Conservation (phyloP, 2,329 filamentous ascomycete genomes). For the Fusarium citri region DNA sequence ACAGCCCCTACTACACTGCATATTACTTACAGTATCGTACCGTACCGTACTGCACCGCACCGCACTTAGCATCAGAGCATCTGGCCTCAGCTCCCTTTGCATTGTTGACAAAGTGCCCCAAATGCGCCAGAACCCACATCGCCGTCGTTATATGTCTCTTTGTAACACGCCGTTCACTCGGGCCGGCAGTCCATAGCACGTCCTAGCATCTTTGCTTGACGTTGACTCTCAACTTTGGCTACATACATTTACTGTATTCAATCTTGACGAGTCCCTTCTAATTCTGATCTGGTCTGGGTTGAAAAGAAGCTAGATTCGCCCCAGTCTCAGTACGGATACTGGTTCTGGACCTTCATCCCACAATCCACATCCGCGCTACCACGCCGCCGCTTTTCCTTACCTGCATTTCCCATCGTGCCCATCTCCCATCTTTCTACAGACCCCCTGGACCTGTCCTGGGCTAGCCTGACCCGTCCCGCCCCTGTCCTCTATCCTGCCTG, state of each 20-base stretch:
- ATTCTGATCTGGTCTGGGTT: neutral
- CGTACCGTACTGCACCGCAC: neutral
- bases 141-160: conserved; percentile 11
- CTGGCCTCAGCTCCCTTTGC: conserved; percentile 1
- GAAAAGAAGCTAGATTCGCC: conserved; percentile 7
- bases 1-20: conserved; percentile 1
- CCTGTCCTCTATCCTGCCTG: conserved; percentile 28
- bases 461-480: conserved; percentile 5
- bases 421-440: neutral
- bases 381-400: conserved; percentile 45
- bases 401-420: conserved; percentile 38
- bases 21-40: neutral
- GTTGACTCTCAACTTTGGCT: conserved; percentile 8
- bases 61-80: neutral
- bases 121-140: conserved; percentile 25
- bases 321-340: conserved; percentile 28
- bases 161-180: conserved; percentile 34
- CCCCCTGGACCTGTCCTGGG: conserved; percentile 1
- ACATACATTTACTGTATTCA: conserved; percentile 13
- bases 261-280: neutral
- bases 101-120: conserved; percentile 5
- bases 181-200: conserved; percentile 23
- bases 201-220: conserved; percentile 4
- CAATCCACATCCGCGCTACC: conserved; percentile 19
- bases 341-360: conserved; percentile 43